These are phyloP conservation scores for Omphalea diandra DNA, from an alignment of 441 rosid species.

Conservation along the genomic window DNA sequence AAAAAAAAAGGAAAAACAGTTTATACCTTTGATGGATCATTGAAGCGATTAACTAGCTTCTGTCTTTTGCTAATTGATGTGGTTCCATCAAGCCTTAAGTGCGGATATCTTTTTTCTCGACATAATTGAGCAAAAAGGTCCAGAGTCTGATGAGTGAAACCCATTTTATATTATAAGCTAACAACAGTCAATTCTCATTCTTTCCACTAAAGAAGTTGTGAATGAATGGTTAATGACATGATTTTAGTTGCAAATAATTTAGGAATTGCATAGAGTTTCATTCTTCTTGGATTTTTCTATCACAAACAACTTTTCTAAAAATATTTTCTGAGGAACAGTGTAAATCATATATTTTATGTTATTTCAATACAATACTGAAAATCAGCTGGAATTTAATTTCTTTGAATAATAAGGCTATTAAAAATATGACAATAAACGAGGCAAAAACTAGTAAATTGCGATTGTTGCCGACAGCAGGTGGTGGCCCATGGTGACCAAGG, in stretches of 20 bases:
- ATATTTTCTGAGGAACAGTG: neutral
- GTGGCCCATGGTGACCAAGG: neutral
- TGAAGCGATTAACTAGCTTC: constrained; percentile 86
- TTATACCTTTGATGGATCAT: constrained; percentile 80
- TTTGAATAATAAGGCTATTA: neutral
- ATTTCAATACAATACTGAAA: neutral
- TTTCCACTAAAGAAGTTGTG: neutral
- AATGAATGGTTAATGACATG: neutral
- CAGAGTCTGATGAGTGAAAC: constrained; percentile 64
- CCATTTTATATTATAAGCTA: constrained; percentile 6
- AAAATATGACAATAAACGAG: neutral
- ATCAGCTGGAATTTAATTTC: neutral
- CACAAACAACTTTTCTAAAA: neutral
- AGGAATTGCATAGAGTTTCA: neutral
- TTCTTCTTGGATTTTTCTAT: neutral
- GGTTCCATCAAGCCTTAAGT: constrained; percentile 89
- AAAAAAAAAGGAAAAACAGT: constrained; percentile 12
- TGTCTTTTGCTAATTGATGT: constrained; percentile 97
- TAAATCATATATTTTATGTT: too few relatives aligned
- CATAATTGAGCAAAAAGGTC: constrained; percentile 97
- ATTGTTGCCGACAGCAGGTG: neutral
- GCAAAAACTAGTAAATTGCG: neutral
- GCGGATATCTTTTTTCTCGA: constrained; percentile 97
- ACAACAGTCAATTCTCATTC: neutral
- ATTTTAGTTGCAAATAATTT: constrained; percentile 3